Conservation (phyloP, 495 filamentous ascomycete species). For the Hypoxylon fuscum region DNA sequence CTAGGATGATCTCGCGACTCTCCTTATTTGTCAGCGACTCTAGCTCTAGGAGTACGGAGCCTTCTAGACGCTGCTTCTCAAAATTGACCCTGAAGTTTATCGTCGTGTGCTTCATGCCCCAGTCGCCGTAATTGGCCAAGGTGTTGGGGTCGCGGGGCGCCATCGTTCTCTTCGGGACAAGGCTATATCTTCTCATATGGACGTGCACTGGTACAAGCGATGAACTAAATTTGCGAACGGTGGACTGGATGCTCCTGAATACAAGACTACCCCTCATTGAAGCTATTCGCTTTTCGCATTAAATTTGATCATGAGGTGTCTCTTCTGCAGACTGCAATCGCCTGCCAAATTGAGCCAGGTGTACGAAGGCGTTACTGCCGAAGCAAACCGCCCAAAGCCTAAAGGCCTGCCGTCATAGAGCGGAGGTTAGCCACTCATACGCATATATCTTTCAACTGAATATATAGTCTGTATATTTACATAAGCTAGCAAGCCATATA, state of each 20-base stretch:
- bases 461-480: neutral
- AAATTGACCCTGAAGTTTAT: slow-evolving; percentile 86
- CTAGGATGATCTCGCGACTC: slow-evolving; percentile 80
- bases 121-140: slow-evolving; percentile 87
- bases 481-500: too few relatives aligned
- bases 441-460: slow-evolving; percentile 2
- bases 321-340: slow-evolving; percentile 1
- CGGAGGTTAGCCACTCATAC: neutral
- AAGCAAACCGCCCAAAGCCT: slow-evolving; percentile 21
- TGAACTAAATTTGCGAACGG: slow-evolving; percentile 33
- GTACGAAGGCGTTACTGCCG: slow-evolving; percentile 3
- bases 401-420: neutral
- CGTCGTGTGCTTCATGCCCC: slow-evolving; percentile 80
- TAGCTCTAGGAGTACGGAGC: slow-evolving; percentile 77
- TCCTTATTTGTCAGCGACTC: slow-evolving; percentile 73
- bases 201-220: slow-evolving; percentile 20
- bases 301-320: slow-evolving; percentile 8
- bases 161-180: slow-evolving; percentile 54
- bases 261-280: slow-evolving; percentile 41
- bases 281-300: slow-evolving; percentile 35
- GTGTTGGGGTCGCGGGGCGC: slow-evolving; percentile 87
- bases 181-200: slow-evolving; percentile 31
- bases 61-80: slow-evolving; percentile 73
- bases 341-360: slow-evolving; percentile 40
- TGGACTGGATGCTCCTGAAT: slow-evolving; percentile 36